Percentiles rank a stretch among this genome's conserved stretches.
Conservation (phyloP, 768 basidiomycete genomes). For the Leccinum longicurvipes region DNA sequence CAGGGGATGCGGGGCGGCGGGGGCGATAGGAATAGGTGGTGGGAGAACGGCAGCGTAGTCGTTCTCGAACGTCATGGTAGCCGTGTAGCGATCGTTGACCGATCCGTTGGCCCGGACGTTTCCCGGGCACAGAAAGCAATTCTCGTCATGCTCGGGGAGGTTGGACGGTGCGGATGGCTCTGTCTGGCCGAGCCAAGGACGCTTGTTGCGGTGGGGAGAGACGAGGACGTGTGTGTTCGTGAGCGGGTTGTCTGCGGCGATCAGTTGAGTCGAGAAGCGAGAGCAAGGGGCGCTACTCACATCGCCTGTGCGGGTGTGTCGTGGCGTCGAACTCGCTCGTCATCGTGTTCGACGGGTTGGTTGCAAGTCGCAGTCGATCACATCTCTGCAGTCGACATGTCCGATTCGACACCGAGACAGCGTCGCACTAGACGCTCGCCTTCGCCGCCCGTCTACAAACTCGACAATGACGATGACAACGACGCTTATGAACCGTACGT, state of each 20-base stretch:
- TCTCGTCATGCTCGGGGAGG: constrained; percentile 63
- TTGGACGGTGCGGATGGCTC: constrained; percentile 55
- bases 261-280: neutral
- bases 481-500: constrained; percentile 81
- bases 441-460: constrained; percentile 53
- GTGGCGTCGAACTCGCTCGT: constrained; percentile 51
- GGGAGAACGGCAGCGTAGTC: constrained; percentile 82
- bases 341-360: constrained; percentile 7
- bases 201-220: constrained; percentile 85
- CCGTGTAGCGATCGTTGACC: constrained; percentile 62
- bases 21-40: constrained; percentile 51
- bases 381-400: constrained; percentile 18
- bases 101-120: constrained; percentile 73
- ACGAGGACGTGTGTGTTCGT: constrained; percentile 75
- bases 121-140: constrained; percentile 87
- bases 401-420: constrained; percentile 38
- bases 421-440: constrained; percentile 54
- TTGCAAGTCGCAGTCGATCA: neutral
- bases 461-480: constrained; percentile 59
- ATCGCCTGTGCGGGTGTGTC: constrained; percentile 66
- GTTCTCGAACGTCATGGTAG: constrained; percentile 72
- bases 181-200: constrained; percentile 89
- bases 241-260: constrained; percentile 69
- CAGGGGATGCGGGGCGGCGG: constrained; percentile 55
- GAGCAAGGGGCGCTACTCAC: constrained; percentile 37